Evolutionary conservation across 768 basidiomycete species (phyloP).

Genomic region (Kwoniella bestiolae): DNA sequence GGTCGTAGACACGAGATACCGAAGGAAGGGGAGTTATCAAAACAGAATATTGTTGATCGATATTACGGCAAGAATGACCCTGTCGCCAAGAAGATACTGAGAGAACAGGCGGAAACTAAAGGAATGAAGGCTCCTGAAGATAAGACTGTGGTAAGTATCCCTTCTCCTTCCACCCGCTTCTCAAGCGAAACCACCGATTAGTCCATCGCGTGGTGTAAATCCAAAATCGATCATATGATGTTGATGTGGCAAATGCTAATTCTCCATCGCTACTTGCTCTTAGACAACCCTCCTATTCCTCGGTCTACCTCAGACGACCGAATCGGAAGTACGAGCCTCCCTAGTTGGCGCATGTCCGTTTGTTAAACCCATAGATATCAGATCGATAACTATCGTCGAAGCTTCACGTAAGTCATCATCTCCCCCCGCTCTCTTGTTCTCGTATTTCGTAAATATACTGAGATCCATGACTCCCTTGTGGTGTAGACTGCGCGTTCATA

Average conservation of each 20-base stretch:
- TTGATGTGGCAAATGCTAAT: no score
- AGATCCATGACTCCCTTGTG: background rate
- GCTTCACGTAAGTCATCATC: constrained; percentile 50
- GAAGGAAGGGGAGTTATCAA: constrained; percentile 75
- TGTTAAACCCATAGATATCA: constrained; percentile 48
- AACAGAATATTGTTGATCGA: constrained; percentile 92
- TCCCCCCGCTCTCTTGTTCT: background rate
- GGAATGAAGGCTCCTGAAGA: constrained; percentile 92
- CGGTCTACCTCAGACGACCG: constrained; percentile 47
- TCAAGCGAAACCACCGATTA: background rate
- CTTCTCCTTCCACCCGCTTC: background rate
- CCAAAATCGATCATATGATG: background rate
- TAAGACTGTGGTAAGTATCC: constrained; percentile 70
- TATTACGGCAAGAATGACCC: constrained; percentile 93
- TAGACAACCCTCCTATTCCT: constrained; percentile 57
- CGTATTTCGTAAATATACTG: background rate
- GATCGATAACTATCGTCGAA: constrained; percentile 48
- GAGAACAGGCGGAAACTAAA: constrained; percentile 74
- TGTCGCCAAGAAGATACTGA: constrained; percentile 87
- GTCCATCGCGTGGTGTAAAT: no score
- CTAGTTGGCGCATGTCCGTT: constrained; percentile 49
- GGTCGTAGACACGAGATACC: constrained; percentile 80
- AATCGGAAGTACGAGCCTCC: constrained; percentile 48
- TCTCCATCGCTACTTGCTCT: no score
- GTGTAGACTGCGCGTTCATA: constrained; percentile 77